phyloP scores from a whole-genome alignment of 768 basidiomycete genomes.

The Calocybe indica region DNA sequence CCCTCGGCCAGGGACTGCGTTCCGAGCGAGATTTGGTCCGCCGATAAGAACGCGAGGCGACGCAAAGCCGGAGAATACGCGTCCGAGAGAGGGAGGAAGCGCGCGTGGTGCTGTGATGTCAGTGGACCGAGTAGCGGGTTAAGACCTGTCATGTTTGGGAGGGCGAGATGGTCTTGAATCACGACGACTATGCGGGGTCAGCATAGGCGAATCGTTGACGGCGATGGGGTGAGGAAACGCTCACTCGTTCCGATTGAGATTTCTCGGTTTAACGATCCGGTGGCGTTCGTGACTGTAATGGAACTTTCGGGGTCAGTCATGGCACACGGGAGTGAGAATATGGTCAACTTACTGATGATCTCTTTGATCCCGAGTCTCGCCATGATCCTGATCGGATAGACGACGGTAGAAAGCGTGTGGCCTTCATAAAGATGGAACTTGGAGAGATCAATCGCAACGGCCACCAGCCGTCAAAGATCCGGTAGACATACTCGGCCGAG shows the following conservation, averaged over 20 bases:
- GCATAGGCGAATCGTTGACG: conserved; percentile 2
- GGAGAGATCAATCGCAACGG: conserved; percentile 1
- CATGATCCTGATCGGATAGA: conserved; percentile 78
- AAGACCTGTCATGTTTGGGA: conserved; percentile 69
- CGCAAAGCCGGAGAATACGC: conserved; percentile 74
- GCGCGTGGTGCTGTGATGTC: conserved; percentile 49
- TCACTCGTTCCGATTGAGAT: conserved; percentile 79
- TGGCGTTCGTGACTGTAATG: conserved; percentile 76
- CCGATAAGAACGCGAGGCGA: conserved; percentile 67
- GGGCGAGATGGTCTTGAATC: conserved; percentile 77
- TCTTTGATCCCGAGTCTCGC: conserved; percentile 69
- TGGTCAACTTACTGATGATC: conserved; percentile 58
- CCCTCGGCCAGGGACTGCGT: conserved; percentile 67
- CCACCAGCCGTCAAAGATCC: not conserved
- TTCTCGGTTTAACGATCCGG: conserved; percentile 70
- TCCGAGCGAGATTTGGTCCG: conserved; percentile 51
- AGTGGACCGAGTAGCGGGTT: conserved; percentile 78
- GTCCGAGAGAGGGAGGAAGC: conserved; percentile 81
- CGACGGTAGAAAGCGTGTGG: conserved; percentile 58
- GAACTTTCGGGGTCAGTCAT: not conserved
- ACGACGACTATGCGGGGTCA: conserved; percentile 58
- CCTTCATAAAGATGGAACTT: conserved; percentile 90
- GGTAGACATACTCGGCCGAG: conserved; percentile 63
- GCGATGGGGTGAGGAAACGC: conserved; percentile 13
- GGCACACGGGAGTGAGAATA: not conserved